Conservation (phyloP, 495 filamentous ascomycete genomes). For the Tuber indicum region DNA sequence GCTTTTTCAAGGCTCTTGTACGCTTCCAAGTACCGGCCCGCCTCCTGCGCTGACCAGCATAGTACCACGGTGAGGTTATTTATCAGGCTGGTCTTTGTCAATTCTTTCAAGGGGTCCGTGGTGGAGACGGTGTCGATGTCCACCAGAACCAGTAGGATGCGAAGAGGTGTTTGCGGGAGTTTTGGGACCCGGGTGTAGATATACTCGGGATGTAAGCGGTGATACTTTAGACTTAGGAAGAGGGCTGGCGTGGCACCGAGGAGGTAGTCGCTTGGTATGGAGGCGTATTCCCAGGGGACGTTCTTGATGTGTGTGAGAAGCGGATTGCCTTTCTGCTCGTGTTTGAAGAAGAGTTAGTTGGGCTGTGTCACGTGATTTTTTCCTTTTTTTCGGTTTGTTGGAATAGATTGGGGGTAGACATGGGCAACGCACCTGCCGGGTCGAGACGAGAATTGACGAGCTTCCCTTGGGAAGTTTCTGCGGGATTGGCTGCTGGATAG, state of each 20-base stretch:
- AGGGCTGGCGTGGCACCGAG: constrained; percentile 80
- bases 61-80: constrained; percentile 88
- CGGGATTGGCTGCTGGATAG: constrained; percentile 61
- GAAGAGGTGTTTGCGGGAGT: constrained; percentile 68
- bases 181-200: constrained; percentile 84
- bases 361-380: background rate
- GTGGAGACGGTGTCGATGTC: constrained; percentile 93
- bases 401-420: background rate
- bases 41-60: constrained; percentile 89
- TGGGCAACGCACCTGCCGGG: constrained; percentile 45
- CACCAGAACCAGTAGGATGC: constrained; percentile 62
- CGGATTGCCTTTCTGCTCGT: constrained; percentile 82
- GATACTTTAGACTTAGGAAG: constrained; percentile 94
- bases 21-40: constrained; percentile 82
- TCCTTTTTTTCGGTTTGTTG: background rate
- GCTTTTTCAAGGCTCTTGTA: constrained; percentile 91
- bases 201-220: constrained; percentile 90
- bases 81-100: constrained; percentile 81
- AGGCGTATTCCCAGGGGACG: constrained; percentile 93
- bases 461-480: constrained; percentile 57
- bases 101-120: constrained; percentile 69
- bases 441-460: constrained; percentile 60
- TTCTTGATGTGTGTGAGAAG: constrained; percentile 73
- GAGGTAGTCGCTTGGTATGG: constrained; percentile 88
- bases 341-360: background rate